Conservation (phyloP, 345 rosid genomes). For the Brassica cretica region DNA sequence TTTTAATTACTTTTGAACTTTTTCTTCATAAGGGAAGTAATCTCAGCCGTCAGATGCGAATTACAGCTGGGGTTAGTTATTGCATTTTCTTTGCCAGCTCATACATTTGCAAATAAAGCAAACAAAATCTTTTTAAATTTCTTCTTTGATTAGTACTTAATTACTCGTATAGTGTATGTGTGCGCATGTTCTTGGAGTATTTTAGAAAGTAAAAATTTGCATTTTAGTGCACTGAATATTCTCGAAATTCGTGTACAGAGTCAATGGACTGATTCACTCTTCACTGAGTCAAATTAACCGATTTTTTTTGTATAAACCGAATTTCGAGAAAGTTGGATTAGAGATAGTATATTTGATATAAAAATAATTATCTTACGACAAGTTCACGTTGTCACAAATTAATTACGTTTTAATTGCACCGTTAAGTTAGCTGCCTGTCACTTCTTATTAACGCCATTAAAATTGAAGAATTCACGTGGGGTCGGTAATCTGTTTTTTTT, state of each 20-base stretch:
- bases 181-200: slow-evolving; percentile 17
- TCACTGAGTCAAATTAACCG: slow-evolving; percentile 14
- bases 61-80: slow-evolving; percentile 13
- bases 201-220: not conserved
- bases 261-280: slow-evolving; percentile 16
- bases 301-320: not conserved
- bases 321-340: not conserved
- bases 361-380: not conserved
- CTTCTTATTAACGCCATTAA: slow-evolving; percentile 17
- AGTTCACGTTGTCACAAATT: slow-evolving; percentile 12
- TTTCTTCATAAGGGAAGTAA: not conserved
- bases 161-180: slow-evolving; percentile 9
- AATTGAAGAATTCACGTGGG: slow-evolving; percentile 15
- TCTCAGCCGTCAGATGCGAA: slow-evolving; percentile 40
- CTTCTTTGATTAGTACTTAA: slow-evolving; percentile 21
- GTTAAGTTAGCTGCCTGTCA: slow-evolving; percentile 29
- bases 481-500: slow-evolving; percentile 7
- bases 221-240: not conserved
- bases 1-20: not conserved
- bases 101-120: slow-evolving; percentile 28
- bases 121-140: slow-evolving; percentile 2
- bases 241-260: not conserved
- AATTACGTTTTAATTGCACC: slow-evolving; percentile 22
- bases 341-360: not conserved
- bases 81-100: slow-evolving; percentile 33